A percentile compares a stretch with the other conserved stretches of the same genome.
These are phyloP conservation scores for Apiotrichum laibachii DNA, from an alignment of 1,284 basidiomycete genomes.

Conservation along the genomic window DNA sequence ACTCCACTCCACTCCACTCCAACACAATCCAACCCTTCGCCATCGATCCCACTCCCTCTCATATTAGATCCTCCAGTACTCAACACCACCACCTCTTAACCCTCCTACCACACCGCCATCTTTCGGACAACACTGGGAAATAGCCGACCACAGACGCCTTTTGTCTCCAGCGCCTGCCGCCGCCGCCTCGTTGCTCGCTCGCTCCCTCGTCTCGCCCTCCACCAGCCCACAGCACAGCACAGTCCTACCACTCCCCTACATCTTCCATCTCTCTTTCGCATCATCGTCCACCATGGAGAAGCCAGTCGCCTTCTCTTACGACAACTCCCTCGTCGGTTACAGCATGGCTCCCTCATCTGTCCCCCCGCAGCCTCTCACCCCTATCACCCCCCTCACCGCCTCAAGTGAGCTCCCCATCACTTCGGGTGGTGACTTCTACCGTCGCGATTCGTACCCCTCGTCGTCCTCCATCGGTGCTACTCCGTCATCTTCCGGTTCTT, in stretches of 20 bases:
- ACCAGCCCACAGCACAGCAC: neutral
- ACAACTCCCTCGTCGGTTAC: neutral
- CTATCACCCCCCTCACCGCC: neutral
- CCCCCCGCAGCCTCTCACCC: constrained; percentile 2
- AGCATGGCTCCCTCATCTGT: neutral
- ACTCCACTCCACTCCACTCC: too few relatives aligned
- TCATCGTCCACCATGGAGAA: neutral
- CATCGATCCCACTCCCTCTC: neutral
- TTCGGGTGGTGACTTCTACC: neutral
- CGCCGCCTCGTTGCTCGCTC: too few relatives aligned
- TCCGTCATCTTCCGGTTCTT: neutral
- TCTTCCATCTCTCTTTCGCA: neutral
- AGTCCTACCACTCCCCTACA: neutral
- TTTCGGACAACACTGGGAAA: neutral
- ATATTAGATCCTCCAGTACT: neutral
- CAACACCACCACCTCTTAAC: too few relatives aligned
- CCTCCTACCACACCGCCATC: too few relatives aligned
- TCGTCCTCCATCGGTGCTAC: neutral
- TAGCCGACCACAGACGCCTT: too few relatives aligned
- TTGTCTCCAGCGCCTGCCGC: too few relatives aligned
- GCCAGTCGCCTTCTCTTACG: neutral
- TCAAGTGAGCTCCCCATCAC: neutral
- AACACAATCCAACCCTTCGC: too few relatives aligned
- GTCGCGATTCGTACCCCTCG: constrained; percentile 3
- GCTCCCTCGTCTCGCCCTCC: too few relatives aligned